Base-by-base conservation (phyloP, 148 eudicot species). In the Drosera capensis region DNA sequence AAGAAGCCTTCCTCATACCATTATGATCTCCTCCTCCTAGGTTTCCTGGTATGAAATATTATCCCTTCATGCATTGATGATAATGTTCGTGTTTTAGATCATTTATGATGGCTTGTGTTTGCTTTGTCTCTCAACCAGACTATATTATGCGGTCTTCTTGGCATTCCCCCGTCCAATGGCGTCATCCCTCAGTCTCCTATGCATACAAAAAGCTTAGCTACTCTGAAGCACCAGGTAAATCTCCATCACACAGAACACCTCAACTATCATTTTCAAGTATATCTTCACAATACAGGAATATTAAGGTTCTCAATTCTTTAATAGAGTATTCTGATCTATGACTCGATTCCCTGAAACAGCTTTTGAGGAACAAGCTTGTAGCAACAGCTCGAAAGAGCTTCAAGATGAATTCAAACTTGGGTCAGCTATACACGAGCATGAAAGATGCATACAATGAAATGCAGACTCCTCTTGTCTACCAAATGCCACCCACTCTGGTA, bases 131-230 rank as follows among this genome's bases (percentile, higher is more conserved):
- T 14, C 44, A 29, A 36, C 14, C 67, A 92, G 99, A 82, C 74
- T 43, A 71, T 92, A 49, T 8, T 92, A 26, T 92, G 99, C 31
- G 99, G 99, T 47, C 79, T 92, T 34, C 49, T 85, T 25, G 99
- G 99, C 65, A 81, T 92, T 45, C 99, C 99, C 48, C 99, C 99
- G 14, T 69, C 99, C 48, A 90, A 85, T 68, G 99, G 99, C 59
- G 99, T 90, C 35, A 90, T 90, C 66, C 99, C 99, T 42, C 99
- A 90, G 55, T 90, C 99, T 67, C 99, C 99, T 34, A 90, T 90
- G 99, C 99, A 90, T 49, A 90, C 99, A 14, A 90, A 81, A 71
- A 90, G 99, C 63, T 68, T 90, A 64, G 99, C 99, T 58, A 85
- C 95, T 43, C 74, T 90, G 54, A 90, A 90, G 56, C 99, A 90